A percentile compares a stretch with the other conserved stretches of the same genome.
Evolutionary conservation across 352 stramenopile genomes (phyloP).

Genomic region (Pythium plurisporium): DNA sequence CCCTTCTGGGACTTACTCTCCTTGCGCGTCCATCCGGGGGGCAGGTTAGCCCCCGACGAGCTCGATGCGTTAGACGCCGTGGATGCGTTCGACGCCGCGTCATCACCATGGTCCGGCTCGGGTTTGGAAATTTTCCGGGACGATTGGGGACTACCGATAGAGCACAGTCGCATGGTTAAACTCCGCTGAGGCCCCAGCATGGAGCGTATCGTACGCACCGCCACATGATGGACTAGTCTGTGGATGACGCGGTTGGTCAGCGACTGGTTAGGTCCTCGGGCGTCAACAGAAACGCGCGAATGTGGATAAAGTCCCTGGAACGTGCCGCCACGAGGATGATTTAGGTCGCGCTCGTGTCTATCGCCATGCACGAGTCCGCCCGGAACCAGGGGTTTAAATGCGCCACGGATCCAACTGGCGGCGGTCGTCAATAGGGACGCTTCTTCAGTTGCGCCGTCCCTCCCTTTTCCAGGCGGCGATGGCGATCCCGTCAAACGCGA

Average conservation of each 20-base stretch:
- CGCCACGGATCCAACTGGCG: no score
- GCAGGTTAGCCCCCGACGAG: conserved; percentile 36
- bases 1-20: conserved; percentile 86
- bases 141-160: conserved; percentile 1
- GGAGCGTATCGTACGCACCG: conserved; percentile 3
- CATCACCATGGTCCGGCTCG: conserved; percentile 3
- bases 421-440: no score
- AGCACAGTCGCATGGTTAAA: conserved; percentile 7
- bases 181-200: background rate
- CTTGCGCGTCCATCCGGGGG: conserved; percentile 73
- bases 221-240: background rate
- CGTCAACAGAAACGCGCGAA: background rate
- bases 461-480: conserved; percentile 3
- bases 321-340: no score
- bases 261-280: background rate
- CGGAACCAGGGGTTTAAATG: no score
- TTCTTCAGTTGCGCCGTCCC: conserved; percentile 1
- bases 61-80: background rate
- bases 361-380: no score
- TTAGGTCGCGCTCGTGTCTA: conserved; percentile 1
- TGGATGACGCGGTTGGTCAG: background rate
- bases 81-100: conserved; percentile 6
- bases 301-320: no score
- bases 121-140: conserved; percentile 3
- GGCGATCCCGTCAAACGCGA: conserved; percentile 20